Evolutionary conservation across 1,139 yeast genomes (phyloP), one percentile per base, ranked within the genome.

Genomic region (Taphrina pruni): DNA sequence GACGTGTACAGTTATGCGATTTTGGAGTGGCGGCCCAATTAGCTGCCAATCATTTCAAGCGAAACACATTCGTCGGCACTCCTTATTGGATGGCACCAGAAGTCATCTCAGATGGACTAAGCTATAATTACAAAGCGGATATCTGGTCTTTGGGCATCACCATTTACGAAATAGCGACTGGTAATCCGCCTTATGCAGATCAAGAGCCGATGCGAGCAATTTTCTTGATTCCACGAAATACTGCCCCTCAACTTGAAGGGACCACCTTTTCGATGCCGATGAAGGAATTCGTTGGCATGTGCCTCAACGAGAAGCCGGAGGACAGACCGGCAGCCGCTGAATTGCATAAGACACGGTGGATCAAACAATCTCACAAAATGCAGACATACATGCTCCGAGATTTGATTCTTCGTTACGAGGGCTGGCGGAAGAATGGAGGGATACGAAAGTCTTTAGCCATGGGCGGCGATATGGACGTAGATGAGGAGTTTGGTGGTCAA

Each of bases 21-120:
- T 94, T 94, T 80, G 99, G 99, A 43, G 99, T 94, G 17, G 98
- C 99, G 0, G 97, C 98, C 0, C 95, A 91, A 77, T 81, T 93
- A 51, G 86, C 96, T 0, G 84, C 93, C n/a, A 85, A 88, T 54
- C 87, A 88, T 43, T 79, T 87, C 64, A 89, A 93, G 76, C 84
- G 99, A 75, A 90, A 94, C 55, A 94, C 99, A 0, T 92, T 94
- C 86, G 98, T 97, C 0, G 99, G 99, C 6, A 95, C 99, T 0
- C 99, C 99, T 0, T 95, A 93, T 78, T 95, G 99, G 99, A 95
- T 95, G 99, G 99, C 99, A 0, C 99, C 99, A 0, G 99, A 94
- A 78, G 99, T 94, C 36, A 94, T 94, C 57, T 86, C 93, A 76
- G 98, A 94, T 77, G 99, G 99, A 43, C 89, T 89, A 26, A 83